phyloP scores from a whole-genome alignment of 345 rosid genomes.

The Populus nigra region DNA sequence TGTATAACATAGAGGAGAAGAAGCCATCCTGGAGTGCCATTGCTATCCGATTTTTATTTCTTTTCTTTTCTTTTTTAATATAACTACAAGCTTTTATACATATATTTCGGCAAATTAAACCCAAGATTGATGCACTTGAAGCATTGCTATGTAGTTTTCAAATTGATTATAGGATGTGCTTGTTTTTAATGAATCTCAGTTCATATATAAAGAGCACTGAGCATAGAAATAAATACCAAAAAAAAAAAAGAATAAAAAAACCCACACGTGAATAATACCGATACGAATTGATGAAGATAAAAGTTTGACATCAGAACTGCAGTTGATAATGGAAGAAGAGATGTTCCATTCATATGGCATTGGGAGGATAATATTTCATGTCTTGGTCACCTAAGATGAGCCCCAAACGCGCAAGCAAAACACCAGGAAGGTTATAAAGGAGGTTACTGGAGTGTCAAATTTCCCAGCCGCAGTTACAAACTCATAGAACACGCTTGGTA shows the following conservation, averaged over 20 bases:
- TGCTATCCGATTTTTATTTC: too few relatives aligned
- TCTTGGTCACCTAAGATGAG: neutral
- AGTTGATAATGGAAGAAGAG: neutral
- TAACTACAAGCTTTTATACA: too few relatives aligned
- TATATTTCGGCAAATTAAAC: too few relatives aligned
- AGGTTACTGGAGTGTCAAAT: neutral
- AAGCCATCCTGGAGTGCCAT: too few relatives aligned
- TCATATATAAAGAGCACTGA: neutral
- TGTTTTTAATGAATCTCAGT: neutral
- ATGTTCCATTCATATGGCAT: neutral
- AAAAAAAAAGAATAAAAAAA: neutral
- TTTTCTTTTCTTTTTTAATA: too few relatives aligned
- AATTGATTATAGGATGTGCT: too few relatives aligned
- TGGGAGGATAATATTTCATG: neutral
- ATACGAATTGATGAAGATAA: neutral
- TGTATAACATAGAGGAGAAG: too few relatives aligned
- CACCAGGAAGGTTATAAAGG: neutral
- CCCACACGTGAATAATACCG: neutral
- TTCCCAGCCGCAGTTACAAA: neutral
- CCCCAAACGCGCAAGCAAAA: neutral
- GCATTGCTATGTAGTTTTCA: too few relatives aligned
- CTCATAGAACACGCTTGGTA: slow-evolving; percentile 32
- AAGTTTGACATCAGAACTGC: too few relatives aligned
- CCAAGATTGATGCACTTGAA: too few relatives aligned
- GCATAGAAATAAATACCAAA: neutral